Evolutionary conservation across 345 rosid genomes (phyloP).

Genomic region (Salix suchowensis): DNA sequence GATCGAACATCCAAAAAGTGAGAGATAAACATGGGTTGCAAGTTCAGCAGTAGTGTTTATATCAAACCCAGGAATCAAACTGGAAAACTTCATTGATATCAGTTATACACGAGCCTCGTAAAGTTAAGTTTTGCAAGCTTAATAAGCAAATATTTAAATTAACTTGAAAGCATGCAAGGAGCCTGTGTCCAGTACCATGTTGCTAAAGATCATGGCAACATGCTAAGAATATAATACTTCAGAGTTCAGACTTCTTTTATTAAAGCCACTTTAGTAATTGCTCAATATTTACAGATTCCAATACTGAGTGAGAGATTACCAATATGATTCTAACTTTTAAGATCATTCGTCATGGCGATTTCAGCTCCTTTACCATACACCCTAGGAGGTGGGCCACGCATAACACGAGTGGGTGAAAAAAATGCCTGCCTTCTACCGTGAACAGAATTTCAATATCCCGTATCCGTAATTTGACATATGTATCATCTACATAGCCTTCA

Average conservation of each 20-base stretch:
- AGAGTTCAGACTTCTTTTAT: neutral
- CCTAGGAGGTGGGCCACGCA: neutral
- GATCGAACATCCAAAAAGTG: neutral
- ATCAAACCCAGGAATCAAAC: neutral
- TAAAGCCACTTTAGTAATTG: neutral
- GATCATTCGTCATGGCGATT: neutral
- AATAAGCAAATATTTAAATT: neutral
- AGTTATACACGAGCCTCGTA: neutral
- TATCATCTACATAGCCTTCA: neutral
- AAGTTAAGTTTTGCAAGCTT: neutral
- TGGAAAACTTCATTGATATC: neutral
- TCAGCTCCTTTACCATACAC: neutral
- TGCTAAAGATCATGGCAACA: neutral
- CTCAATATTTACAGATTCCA: neutral
- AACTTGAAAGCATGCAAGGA: neutral
- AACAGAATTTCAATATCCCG: neutral
- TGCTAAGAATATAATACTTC: neutral
- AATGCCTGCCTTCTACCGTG: neutral
- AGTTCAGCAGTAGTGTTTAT: neutral
- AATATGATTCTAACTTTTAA: neutral
- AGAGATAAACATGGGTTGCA: neutral
- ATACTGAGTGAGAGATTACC: neutral
- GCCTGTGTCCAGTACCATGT: neutral
- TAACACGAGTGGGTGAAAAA: neutral
- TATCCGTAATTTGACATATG: neutral